These are phyloP conservation scores for Datura wrightii DNA, from an alignment of 257 asterid genomes.

Conservation along the genomic window DNA sequence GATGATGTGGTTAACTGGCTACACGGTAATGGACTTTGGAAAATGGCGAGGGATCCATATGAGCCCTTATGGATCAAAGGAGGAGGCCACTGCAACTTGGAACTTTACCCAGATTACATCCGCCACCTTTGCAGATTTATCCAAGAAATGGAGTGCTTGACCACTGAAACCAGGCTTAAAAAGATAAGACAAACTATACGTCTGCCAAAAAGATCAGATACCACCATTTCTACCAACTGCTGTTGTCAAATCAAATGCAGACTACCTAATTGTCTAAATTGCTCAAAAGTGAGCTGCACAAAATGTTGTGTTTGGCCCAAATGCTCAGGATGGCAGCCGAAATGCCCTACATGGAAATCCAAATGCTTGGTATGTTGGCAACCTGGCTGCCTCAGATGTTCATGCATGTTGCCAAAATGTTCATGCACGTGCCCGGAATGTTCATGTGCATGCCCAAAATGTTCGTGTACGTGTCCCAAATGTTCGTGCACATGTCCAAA, in stretches of 20 bases:
- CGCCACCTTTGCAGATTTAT: constrained; percentile 82
- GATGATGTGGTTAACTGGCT: constrained; percentile 94
- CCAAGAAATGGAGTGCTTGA: constrained; percentile 89
- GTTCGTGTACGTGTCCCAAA: constrained; percentile 64
- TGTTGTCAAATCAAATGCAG: constrained; percentile 61
- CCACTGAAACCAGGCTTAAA: constrained; percentile 63
- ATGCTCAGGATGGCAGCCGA: constrained; percentile 38
- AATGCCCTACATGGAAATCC: constrained; percentile 26
- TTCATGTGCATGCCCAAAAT: constrained; percentile 66
- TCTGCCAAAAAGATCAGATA: constrained; percentile 43
- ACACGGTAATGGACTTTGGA: constrained; percentile 87
- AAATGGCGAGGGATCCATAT: constrained; percentile 85
- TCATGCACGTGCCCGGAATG: constrained; percentile 63
- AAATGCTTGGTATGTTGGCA: constrained; percentile 41
- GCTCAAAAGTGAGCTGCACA: constrained; percentile 46
- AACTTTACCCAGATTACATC: constrained; percentile 93
- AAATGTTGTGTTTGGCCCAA: constrained; percentile 57
- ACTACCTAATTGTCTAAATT: constrained; percentile 55
- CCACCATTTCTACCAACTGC: constrained; percentile 36
- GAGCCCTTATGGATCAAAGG: constrained; percentile 99
- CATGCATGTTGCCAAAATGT: constrained; percentile 55
- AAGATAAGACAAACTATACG: constrained; percentile 64
- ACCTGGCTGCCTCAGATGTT: constrained; percentile 46
- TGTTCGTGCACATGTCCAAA: constrained; percentile 46
- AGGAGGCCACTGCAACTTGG: constrained; percentile 99